A percentile compares a stretch with the other conserved stretches of the same genome.
phyloP scores from a whole-genome alignment of 2,329 filamentous ascomycete genomes.

The Phaeosphaeriaceae sp. region DNA sequence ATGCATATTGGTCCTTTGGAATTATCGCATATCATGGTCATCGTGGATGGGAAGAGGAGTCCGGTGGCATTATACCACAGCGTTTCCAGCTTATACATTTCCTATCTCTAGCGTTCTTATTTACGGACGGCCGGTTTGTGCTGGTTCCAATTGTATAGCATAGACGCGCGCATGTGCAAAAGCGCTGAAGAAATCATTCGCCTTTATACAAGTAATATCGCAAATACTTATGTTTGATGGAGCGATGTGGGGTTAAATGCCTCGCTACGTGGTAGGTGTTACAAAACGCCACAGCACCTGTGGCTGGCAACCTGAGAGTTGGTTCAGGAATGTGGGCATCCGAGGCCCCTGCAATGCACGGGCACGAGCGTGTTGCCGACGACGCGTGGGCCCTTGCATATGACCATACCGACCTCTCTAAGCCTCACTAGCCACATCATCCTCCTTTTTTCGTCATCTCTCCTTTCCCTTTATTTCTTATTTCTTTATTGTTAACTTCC shows the following conservation, averaged over 20 bases:
- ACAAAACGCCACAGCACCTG: too few species aligned
- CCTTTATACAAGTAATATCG: too few species aligned
- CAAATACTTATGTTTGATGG: background rate
- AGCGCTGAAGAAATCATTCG: too few species aligned
- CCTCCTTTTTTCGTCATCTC: background rate
- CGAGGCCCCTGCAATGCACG: background rate
- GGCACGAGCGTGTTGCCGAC: background rate
- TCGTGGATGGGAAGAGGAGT: slow-evolving; percentile 28
- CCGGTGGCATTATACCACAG: slow-evolving; percentile 41
- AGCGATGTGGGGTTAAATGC: background rate
- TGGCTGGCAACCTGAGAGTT: background rate
- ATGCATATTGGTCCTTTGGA: slow-evolving; percentile 2
- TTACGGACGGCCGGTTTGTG: background rate
- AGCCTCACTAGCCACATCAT: slow-evolving; percentile 20
- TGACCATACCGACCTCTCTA: slow-evolving; percentile 13
- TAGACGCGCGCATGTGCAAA: too few species aligned
- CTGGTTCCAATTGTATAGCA: too few species aligned
- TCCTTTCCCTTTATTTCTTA: slow-evolving; percentile 3
- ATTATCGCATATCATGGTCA: slow-evolving; percentile 17
- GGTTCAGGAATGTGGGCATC: background rate
- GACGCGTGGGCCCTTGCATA: slow-evolving; percentile 19
- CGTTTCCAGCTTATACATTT: slow-evolving; percentile 22
- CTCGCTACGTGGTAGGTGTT: too few species aligned
- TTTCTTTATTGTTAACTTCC: slow-evolving; percentile 1
- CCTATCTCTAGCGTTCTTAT: slow-evolving; percentile 6